Percentiles rank a stretch among this genome's conserved stretches.
Evolutionary conservation across 176 grass and related monocot genomes (phyloP).

Genomic region (Triticum monococcum): DNA sequence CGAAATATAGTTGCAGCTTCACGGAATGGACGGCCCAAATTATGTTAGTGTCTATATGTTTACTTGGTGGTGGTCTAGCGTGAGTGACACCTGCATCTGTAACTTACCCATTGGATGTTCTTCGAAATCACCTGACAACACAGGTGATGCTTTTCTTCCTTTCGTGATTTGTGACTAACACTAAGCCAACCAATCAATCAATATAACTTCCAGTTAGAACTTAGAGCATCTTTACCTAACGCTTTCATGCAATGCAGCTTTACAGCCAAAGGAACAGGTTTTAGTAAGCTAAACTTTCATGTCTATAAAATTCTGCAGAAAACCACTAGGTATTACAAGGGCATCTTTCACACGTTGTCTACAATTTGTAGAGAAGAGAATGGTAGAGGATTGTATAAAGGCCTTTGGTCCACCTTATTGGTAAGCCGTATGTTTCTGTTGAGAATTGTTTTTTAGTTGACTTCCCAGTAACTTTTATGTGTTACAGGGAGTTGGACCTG

Average conservation of each 20-base stretch:
- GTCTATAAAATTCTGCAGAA: constrained; percentile 36
- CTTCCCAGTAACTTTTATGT: constrained; percentile 29
- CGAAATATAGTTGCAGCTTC: constrained; percentile 40
- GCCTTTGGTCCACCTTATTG: constrained; percentile 37
- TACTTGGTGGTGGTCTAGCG: constrained; percentile 76
- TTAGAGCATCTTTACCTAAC: not conserved
- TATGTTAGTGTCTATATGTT: constrained; percentile 47
- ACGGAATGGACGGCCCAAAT: constrained; percentile 12
- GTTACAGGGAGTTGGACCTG: constrained; percentile 89
- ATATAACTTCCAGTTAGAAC: not conserved
- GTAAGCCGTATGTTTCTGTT: constrained; percentile 43
- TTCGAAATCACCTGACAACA: constrained; percentile 78
- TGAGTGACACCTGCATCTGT: constrained; percentile 83
- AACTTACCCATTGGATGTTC: constrained; percentile 83
- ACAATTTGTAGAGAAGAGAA: constrained; percentile 88
- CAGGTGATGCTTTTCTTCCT: constrained; percentile 49
- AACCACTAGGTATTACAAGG: constrained; percentile 82
- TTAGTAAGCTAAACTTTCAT: too few relatives aligned
- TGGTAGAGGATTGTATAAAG: too few relatives aligned
- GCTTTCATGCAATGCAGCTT: not conserved
- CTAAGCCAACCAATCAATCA: not conserved
- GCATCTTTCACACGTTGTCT: constrained; percentile 72
- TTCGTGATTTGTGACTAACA: not conserved
- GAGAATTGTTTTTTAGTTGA: constrained; percentile 28
- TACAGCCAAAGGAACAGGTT: not conserved